Evolutionary conservation across 2,329 filamentous ascomycete species (phyloP), one percentile per base, ranked within the genome.

Genomic region (Phoma herbarum): DNA sequence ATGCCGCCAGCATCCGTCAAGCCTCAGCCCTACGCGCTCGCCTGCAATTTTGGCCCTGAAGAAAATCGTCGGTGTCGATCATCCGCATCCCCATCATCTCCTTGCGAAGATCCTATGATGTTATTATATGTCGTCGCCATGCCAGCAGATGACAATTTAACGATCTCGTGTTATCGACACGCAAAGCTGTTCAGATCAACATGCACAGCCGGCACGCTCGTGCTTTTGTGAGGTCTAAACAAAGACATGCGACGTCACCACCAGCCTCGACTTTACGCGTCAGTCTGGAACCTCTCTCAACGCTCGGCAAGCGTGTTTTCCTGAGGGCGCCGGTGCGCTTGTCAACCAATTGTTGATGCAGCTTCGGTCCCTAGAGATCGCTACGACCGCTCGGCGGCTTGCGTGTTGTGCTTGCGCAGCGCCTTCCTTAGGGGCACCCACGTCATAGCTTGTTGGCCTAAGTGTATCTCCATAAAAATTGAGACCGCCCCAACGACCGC

Each of bases 381-480:
- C 57, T 52, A 35, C 52, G 57, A 49, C 57, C 52, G 29, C 47
- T 29, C 16, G 18, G 52, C 47, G 57, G 52, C 57, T 55, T 56
- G 57, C 57, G 57, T 60, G 57, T 55, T 47, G 57, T 48, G 35
- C 51, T 44, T 46, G 57, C 46, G 57, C 57, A 54, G 45, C 51
- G 20, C 51, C 52, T 55, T 51, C 51, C 51, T 26, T 55, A 51
- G 57, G 52, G 43, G 51, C 52, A 44, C 50, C 43, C 45, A 57
- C 58, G 58, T 60, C 53, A 57, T 60, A 43, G 42, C 45, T 48
- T 31, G 50, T 20, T 50, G 41, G 55, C 44, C n/a, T 31, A 47
- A 47, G 48, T 26, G 18, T 37, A 57, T 60, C 58, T 53, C 53
- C 58, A 57, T 60, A 60, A 60, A 60, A 60, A 60, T 45, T 52